Evolutionary conservation across 2,329 filamentous ascomycete genomes (phyloP).

Genomic region (Aspergillus proliferans): DNA sequence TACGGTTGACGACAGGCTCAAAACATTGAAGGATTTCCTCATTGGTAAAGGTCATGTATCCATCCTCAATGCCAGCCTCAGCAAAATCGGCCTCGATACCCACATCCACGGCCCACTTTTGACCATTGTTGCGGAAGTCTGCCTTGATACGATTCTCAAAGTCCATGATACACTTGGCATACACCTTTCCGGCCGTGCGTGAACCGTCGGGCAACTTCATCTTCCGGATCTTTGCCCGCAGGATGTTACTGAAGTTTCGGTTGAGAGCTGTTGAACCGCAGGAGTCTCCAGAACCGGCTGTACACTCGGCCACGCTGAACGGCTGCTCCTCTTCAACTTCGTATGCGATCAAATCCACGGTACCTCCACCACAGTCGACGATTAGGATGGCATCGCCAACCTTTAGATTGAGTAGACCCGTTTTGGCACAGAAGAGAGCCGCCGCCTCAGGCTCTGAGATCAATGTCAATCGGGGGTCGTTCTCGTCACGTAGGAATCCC

Average conservation of each 20-base stretch:
- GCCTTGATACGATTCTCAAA: constrained; percentile 99
- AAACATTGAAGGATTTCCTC: constrained; percentile 99
- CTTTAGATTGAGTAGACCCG: constrained; percentile 89
- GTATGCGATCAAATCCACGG: constrained; percentile 97
- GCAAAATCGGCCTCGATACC: constrained; percentile 98
- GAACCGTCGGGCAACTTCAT: constrained; percentile 98
- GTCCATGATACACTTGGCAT: constrained; percentile 99
- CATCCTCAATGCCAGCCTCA: constrained; percentile 95
- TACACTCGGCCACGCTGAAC: constrained; percentile 95
- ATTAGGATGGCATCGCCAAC: constrained; percentile 98
- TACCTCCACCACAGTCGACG: constrained; percentile 96
- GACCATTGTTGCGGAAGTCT: constrained; percentile 97
- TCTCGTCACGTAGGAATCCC: constrained; percentile 92
- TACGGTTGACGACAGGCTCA: constrained; percentile 94
- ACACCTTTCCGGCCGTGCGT: constrained; percentile 94
- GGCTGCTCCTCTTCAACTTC: constrained; percentile 97
- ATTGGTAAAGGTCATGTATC: constrained; percentile 99
- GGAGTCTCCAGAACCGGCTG: constrained; percentile 92
- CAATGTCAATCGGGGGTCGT: constrained; percentile 90
- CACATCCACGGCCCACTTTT: constrained; percentile 98
- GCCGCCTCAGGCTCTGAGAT: constrained; percentile 96
- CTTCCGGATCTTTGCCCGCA: constrained; percentile 95
- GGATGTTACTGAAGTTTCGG: constrained; percentile 95
- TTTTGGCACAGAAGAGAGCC: constrained; percentile 96
- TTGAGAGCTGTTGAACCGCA: constrained; percentile 98